A percentile compares a stretch with the other conserved stretches of the same genome.
Conservation (phyloP, 2,329 filamentous ascomycete species). For the Botrytis byssoidea region DNA sequence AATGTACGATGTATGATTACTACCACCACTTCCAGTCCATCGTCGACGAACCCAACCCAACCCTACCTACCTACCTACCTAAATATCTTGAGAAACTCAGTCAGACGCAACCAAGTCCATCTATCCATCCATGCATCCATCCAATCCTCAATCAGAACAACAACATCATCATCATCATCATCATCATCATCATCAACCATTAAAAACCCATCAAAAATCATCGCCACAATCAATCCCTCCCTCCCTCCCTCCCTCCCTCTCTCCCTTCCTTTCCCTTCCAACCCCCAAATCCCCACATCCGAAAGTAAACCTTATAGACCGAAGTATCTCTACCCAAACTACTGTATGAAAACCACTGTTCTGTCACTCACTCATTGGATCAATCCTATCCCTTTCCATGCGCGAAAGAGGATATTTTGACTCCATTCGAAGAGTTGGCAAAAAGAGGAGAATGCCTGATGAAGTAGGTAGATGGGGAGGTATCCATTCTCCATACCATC, state of each 20-base stretch:
- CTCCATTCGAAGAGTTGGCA: slow-evolving; percentile 11
- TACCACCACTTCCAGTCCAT: background rate
- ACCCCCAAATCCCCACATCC: background rate
- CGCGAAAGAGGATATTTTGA: slow-evolving; percentile 9
- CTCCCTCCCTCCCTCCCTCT: too few relatives aligned
- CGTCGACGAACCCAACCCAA: background rate
- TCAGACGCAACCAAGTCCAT: background rate
- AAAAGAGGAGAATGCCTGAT: background rate
- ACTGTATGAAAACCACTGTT: slow-evolving; percentile 7
- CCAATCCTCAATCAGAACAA: background rate
- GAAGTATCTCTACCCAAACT: slow-evolving; percentile 6
- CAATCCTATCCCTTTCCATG: background rate
- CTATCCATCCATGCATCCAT: background rate
- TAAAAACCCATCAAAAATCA: slow-evolving; percentile 15
- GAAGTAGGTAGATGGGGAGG: background rate
- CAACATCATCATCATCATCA: too few relatives aligned
- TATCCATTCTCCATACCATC: background rate
- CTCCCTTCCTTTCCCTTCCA: background rate
- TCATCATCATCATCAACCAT: too few relatives aligned
- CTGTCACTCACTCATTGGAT: slow-evolving; percentile 10
- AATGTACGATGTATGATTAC: background rate
- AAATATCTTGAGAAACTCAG: background rate
- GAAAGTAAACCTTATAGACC: background rate
- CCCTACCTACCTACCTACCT: background rate
- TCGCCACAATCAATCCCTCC: background rate